These are phyloP conservation scores for Poterioochromonas sp. DNA, from an alignment of 352 stramenopile genomes.

Conservation along the genomic window DNA sequence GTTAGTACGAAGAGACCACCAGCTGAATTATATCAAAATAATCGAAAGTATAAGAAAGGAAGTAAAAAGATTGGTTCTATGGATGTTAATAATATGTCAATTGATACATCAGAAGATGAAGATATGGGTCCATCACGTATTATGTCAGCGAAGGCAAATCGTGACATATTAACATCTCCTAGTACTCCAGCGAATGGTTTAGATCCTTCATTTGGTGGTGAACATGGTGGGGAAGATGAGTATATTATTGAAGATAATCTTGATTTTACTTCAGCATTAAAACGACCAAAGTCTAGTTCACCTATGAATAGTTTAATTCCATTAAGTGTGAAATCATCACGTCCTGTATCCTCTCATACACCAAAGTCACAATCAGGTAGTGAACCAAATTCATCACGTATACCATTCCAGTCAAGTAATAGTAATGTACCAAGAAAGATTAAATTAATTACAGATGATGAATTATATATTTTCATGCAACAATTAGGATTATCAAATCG, in stretches of 20 bases:
- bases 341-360: not conserved
- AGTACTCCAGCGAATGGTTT: not conserved
- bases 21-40: not conserved
- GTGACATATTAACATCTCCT: not conserved
- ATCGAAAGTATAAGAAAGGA: too few species aligned
- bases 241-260: too few species aligned
- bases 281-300: too few species aligned
- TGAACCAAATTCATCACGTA: not conserved
- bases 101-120: not conserved
- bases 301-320: too few species aligned
- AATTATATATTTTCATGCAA: not conserved
- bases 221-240: too few species aligned
- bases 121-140: not conserved
- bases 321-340: too few species aligned
- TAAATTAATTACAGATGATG: slow-evolving; percentile 7
- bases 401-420: not conserved
- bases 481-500: not conserved
- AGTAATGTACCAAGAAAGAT: not conserved
- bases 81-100: too few species aligned
- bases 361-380: not conserved
- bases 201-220: not conserved
- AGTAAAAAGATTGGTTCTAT: too few species aligned
- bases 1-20: not conserved
- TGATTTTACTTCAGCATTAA: too few species aligned
- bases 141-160: not conserved